Base-by-base conservation (phyloP, 208 protist genomes). In the Wallacemonas sp. region DNA sequence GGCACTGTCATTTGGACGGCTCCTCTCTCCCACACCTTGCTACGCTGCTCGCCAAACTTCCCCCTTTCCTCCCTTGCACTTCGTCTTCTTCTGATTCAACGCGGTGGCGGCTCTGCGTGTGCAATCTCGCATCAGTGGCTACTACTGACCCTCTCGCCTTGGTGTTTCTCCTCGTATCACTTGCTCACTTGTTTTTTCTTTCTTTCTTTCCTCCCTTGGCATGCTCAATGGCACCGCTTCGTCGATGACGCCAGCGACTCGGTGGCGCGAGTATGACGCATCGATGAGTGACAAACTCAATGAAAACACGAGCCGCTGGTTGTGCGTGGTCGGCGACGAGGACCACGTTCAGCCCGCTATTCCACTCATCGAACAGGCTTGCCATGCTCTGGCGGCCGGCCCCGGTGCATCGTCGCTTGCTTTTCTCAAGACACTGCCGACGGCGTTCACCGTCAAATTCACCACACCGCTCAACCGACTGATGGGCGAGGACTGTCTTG, bases 401-500 rank as follows among this genome's bases (percentile, higher is more conserved):
- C 50, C 50, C 2, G 54, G 36, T 27, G 57, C 36, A 10, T 13
- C 12, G 27, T 19, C 57, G 12, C 4, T 21, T 0, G 19, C 36
- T n/a, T 36, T 17, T 17, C 2, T 44, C 21, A 8, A 38, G 21
- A 24, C 24, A 6, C 41, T 46, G 12, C 32, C 22, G n/a, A 38
- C 45, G 21, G 29, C 60, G 17, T 42, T 60, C 1, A 24, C 67
- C 12, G 50, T 12, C 17, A 64, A 59, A 60, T 82, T 76, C 61
- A 72, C 66, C 15, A 63, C 46, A 5, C n/a, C 32, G 0, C 42
- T 13, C 6, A 59, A 69, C 32, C 59, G 62, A 38, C 13, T 6
- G n/a, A 62, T 45, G 42, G 41, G 61, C 21, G 69, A 84, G 68
- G 36, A 55, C 15, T 84, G 78, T 42, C 48, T 74, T 17, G 78